Base-by-base conservation (phyloP, 2,329 filamentous ascomycete species). In the Acephala macrosclerotiorum region DNA sequence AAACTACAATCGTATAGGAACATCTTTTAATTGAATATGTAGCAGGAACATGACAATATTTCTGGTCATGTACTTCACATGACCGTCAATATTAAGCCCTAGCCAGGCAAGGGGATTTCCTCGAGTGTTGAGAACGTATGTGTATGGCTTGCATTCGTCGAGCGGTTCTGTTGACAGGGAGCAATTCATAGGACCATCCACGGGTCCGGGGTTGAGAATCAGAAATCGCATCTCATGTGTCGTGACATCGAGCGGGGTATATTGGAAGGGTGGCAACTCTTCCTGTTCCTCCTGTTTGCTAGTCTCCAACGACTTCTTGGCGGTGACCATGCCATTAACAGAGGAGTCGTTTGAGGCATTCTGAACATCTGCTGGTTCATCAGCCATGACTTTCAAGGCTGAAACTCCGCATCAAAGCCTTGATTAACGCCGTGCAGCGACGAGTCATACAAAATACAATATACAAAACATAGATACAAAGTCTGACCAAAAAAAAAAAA, bases 221-320 rank as follows among this genome's bases (percentile, higher is more conserved):
- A 64, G 61, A 40, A 67, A 64, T 47, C 65, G 65, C 58, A 64
- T 67, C 47, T 67, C 65, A 35, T 64, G 55, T n/a, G 47, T 62
- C 12, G 53, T 55, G 18, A 64, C 14, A 56, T 64, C 22, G n/a
- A 67, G 26, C 6, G 47, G 59, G 14, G 58, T 53, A 29, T 53
- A 64, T 20, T 26, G 42, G 55, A 53, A 11, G 4, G 25, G 25
- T 9, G 22, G 49, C 3, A 53, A 3, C 18, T 29, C 22, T n/a
- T 29, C 49, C 16, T 29, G 29, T 5, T 33, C 4, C 9, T 9
- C 9, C 29, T 4, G 29, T 16, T 14, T 53, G 7, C 26, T 53
- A 7, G 18, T 33, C 14, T 18, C 16, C 49, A 29, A n/a, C n/a
- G 22, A 29, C 12, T 33, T 5, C 9, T 29, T 11, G 4, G 49